Percentiles rank a stretch among this genome's conserved stretches.
phyloP scores from a whole-genome alignment of 257 asterid genomes.

The Paraleonurus japonicus region DNA sequence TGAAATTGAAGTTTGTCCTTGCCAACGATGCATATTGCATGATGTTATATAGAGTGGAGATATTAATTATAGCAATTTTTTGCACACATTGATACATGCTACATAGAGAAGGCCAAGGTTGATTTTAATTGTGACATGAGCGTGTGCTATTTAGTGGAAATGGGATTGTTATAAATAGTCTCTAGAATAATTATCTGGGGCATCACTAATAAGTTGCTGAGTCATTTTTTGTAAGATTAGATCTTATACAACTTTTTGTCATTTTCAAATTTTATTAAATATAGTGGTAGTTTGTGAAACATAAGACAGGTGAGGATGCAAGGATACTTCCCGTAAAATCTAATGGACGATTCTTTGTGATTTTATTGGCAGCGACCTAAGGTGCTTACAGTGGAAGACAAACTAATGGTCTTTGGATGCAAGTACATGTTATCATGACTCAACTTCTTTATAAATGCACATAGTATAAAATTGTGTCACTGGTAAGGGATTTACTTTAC shows the following conservation, averaged over 20 bases:
- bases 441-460: slow-evolving; percentile 22
- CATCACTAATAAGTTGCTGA: not conserved
- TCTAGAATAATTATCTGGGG: not conserved
- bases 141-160: not conserved
- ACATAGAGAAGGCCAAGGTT: not conserved
- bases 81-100: not conserved
- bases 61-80: not conserved
- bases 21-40: not conserved
- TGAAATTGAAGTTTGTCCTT: not conserved
- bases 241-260: not conserved
- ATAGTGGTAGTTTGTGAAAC: not conserved
- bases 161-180: not conserved
- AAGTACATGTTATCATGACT: slow-evolving; percentile 50
- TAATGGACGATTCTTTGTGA: slow-evolving; percentile 21
- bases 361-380: slow-evolving; percentile 68
- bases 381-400: slow-evolving; percentile 84
- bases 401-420: slow-evolving; percentile 80
- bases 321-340: not conserved
- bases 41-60: not conserved
- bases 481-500: not conserved
- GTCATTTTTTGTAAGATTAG: not conserved
- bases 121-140: not conserved
- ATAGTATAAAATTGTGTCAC: not conserved
- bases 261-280: not conserved
- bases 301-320: not conserved